Base-by-base conservation (phyloP, 1,139 yeast species). In the Geotrichum bryndzae region DNA sequence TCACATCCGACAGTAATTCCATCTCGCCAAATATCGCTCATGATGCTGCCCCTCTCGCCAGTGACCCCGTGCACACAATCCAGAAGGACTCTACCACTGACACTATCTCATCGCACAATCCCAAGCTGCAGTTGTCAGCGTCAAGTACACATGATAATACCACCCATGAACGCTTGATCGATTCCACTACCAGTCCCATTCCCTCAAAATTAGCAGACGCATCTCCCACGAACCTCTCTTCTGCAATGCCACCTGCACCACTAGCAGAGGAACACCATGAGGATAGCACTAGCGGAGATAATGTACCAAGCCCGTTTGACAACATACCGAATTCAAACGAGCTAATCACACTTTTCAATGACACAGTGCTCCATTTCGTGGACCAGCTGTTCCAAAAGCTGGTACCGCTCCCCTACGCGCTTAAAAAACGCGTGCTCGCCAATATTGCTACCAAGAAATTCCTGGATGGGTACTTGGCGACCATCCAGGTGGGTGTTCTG, bases 351-450 rank as follows among this genome's bases (percentile, higher is more conserved):
- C 58, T 58, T 15, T 63, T 66, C 50, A 63, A 61, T 13, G 48
- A 59, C 2, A 55, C 63, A n/a, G 66, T 69, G 27, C 54, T 70
- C 5, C 66, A 65, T 7, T 31, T 64, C 0, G 63, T 66, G 11
- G 65, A 68, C 46, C 53, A 61, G 5, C 61, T 70, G 33, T 65
- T 70, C n/a, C 54, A 62, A 1, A 62, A 65, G 10, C 63, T 70
- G 6, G 65, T 66, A 8, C 69, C 72, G 1, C 63, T 70, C 15
- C 56, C 67, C 8, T 70, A 68, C 55, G 55, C 68, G 0, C 62
- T 68, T 27, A 64, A 68, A 33, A 67, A 68, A 38, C 63, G 72
- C 10, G 70, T 66, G 5, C 63, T 70, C 46, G 66, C 69, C n/a
- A 66, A 66, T 18, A 64, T 65, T 5, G 64, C 64, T 22, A 68